Percentiles rank a stretch among this genome's conserved stretches.
Evolutionary conservation across 768 basidiomycete species (phyloP).

Genomic region (Suillus alpinus): DNA sequence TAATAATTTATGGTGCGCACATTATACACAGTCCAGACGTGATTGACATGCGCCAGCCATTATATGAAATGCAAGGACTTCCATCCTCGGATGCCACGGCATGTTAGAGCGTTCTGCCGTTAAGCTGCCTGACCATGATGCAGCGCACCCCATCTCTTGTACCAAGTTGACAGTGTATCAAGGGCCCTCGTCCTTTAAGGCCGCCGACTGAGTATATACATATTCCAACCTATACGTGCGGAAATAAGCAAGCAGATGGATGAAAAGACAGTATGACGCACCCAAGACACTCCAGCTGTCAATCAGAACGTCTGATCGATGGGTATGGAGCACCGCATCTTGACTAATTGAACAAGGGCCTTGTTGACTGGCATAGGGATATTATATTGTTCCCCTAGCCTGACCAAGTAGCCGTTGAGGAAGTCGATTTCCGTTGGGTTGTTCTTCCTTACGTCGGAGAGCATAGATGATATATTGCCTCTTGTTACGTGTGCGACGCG

Average conservation of each 20-base stretch:
- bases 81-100: not conserved
- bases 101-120: not conserved
- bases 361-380: constrained; percentile 58
- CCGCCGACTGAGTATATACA: not conserved
- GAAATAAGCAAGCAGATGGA: not conserved
- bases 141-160: not conserved
- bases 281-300: not conserved
- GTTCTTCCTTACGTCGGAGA: constrained; percentile 64
- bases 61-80: not conserved
- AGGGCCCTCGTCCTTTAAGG: not conserved
- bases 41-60: not conserved
- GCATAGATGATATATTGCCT: constrained; percentile 78
- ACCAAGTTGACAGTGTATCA: not conserved
- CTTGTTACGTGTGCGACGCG: constrained; percentile 57
- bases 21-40: not conserved
- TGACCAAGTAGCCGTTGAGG: constrained; percentile 78
- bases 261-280: not conserved
- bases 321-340: constrained; percentile 55
- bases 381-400: constrained; percentile 54
- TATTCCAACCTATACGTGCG: not conserved
- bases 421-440: constrained; percentile 73
- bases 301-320: constrained; percentile 40
- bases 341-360: constrained; percentile 55
- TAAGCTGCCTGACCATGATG: not conserved
- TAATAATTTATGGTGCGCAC: not conserved